Percentiles rank a stretch among this genome's conserved stretches.
Evolutionary conservation across 1,139 yeast species (phyloP).

Genomic region (Debaryomyces udenii): DNA sequence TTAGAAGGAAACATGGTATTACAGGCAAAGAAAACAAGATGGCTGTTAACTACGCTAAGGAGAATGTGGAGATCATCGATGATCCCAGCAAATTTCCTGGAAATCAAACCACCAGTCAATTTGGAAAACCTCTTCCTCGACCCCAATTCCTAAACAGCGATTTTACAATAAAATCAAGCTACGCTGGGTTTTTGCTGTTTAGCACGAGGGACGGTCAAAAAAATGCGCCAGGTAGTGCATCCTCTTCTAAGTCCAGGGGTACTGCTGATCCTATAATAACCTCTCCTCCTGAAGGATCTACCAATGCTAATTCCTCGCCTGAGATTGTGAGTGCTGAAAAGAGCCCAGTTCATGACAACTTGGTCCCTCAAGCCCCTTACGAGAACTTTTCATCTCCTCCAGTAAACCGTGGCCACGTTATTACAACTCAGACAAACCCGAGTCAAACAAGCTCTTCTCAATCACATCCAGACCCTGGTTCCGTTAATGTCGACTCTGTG

Average conservation of each 20-base stretch:
- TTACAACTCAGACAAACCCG: neutral
- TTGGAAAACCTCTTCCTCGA: conserved; percentile 33
- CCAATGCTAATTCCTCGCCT: conserved; percentile 3
- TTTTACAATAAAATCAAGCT: conserved; percentile 32
- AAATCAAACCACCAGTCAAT: conserved; percentile 7
- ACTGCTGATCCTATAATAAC: neutral
- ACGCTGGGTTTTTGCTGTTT: conserved; percentile 38
- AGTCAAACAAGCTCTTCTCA: neutral
- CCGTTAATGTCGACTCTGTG: conserved; percentile 9
- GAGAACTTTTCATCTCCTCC: neutral
- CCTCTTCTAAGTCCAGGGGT: conserved; percentile 66
- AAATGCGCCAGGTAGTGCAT: conserved; percentile 83
- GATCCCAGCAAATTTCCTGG: conserved; percentile 20
- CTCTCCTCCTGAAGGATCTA: neutral
- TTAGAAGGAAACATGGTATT: conserved; percentile 49
- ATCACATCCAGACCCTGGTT: neutral
- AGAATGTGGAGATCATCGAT: conserved; percentile 43
- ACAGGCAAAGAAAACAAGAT: conserved; percentile 50
- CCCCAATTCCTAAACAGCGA: conserved; percentile 36
- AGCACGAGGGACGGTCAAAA: conserved; percentile 20
- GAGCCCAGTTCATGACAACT: conserved; percentile 2
- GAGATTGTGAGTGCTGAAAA: conserved; percentile 1
- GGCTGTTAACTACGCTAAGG: conserved; percentile 54
- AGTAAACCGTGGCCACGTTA: too few species aligned
- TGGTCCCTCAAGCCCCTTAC: neutral